These are phyloP conservation scores for Suillus fuscotomentosus DNA, from an alignment of 768 basidiomycete species.

Conservation along the genomic window DNA sequence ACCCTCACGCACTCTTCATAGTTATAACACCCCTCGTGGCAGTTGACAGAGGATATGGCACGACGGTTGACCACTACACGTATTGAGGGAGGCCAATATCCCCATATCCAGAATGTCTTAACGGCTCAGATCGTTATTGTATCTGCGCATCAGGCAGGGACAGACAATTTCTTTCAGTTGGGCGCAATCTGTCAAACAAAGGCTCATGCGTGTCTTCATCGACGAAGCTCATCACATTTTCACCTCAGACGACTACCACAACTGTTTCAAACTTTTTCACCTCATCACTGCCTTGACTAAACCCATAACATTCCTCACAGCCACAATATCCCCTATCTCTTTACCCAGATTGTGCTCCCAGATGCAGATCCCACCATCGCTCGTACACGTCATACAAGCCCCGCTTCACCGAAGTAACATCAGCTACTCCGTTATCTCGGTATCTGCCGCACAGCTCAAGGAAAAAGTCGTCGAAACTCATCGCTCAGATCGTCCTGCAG, in stretches of 20 bases:
- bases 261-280: conserved; percentile 15
- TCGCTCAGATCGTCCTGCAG: background rate
- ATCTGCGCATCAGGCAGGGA: conserved; percentile 11
- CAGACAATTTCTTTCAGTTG: background rate
- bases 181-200: background rate
- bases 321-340: conserved; percentile 9
- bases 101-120: background rate
- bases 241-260: background rate
- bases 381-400: background rate
- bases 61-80: background rate
- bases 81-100: background rate
- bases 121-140: conserved; percentile 6
- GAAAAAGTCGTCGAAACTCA: background rate
- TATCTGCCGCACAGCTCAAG: fast-evolving
- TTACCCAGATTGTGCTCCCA: background rate
- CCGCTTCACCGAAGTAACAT: conserved; percentile 1
- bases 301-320: conserved; percentile 11
- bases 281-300: conserved; percentile 4
- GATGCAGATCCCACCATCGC: background rate
- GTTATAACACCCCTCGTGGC: conserved; percentile 8
- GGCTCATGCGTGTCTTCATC: conserved; percentile 1
- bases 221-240: conserved; percentile 13
- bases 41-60: conserved; percentile 11
- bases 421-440: background rate
- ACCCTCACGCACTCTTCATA: conserved; percentile 1